These are phyloP conservation scores for Aristolochia fimbriata DNA, from an alignment of 164 flowering plant genomes.

Conservation along the genomic window DNA sequence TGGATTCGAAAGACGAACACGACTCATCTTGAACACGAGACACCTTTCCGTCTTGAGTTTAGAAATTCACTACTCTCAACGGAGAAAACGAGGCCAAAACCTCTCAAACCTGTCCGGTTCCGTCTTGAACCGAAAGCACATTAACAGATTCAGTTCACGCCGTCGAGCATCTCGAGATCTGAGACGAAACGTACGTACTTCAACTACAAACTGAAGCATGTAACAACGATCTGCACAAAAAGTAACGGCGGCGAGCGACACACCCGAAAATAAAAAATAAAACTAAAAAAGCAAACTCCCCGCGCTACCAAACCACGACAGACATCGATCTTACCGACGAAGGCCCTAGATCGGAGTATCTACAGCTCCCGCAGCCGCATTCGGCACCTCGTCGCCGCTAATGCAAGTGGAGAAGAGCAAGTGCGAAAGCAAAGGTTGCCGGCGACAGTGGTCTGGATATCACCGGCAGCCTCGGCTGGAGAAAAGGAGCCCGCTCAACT, in stretches of 20 bases:
- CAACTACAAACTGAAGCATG: background rate
- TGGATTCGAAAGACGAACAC: no score
- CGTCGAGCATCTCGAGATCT: background rate
- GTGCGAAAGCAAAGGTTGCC: background rate
- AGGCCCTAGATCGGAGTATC: conserved; percentile 3
- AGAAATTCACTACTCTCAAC: no score
- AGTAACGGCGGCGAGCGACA: background rate
- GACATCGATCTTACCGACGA: conserved; percentile 3
- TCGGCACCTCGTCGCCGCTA: no score
- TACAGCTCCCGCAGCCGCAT: no score
- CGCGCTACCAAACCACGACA: background rate
- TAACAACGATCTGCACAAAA: conserved; percentile 3
- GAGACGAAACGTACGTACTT: conserved; percentile 1
- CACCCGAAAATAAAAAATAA: no score
- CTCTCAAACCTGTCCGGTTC: no score
- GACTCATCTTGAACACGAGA: no score
- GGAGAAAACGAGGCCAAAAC: no score
- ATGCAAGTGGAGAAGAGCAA: background rate
- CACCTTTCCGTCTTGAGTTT: no score
- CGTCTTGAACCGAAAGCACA: no score
- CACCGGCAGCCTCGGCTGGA: background rate
- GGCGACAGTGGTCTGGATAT: background rate
- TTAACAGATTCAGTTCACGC: no score
- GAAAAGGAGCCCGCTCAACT: background rate
- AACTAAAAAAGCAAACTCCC: background rate